Evolutionary conservation across 2,329 filamentous ascomycete species (phyloP).

Genomic region (Biscogniauxia mediterranea): DNA sequence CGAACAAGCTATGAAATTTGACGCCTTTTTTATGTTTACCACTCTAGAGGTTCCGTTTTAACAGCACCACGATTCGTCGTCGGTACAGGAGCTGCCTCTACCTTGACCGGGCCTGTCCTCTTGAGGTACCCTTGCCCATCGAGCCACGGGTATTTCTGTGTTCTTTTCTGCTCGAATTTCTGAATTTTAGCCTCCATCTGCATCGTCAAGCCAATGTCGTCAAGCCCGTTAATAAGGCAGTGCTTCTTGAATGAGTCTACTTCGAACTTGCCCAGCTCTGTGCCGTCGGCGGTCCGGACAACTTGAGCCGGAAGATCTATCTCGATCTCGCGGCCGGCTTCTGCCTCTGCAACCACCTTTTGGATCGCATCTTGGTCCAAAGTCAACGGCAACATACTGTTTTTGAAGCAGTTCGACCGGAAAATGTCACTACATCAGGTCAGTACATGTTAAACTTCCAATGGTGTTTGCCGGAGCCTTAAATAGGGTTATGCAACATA

Average conservation of each 20-base stretch:
- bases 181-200: constrained; percentile 87
- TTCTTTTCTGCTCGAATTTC: constrained; percentile 76
- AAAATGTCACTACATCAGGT: constrained; percentile 67
- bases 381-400: constrained; percentile 95
- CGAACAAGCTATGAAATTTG: not conserved
- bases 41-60: constrained; percentile 83
- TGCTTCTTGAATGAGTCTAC: constrained; percentile 94
- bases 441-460: not conserved
- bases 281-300: constrained; percentile 73
- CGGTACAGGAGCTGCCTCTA: constrained; percentile 68
- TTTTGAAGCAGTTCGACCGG: constrained; percentile 99
- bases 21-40: constrained; percentile 52
- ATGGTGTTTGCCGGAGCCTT: not conserved
- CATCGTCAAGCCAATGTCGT: constrained; percentile 94
- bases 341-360: constrained; percentile 72
- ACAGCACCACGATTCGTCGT: constrained; percentile 86
- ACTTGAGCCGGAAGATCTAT: constrained; percentile 83
- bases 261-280: constrained; percentile 74
- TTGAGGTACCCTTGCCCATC: constrained; percentile 81
- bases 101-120: constrained; percentile 51
- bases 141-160: constrained; percentile 80
- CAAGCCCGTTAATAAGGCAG: constrained; percentile 87
- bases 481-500: not conserved
- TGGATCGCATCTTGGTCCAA: constrained; percentile 64
- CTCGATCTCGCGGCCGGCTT: constrained; percentile 79